A percentile compares a stretch with the other conserved stretches of the same genome.
Evolutionary conservation across 768 basidiomycete species (phyloP).

Genomic region (Pleurotus cornucopiae): DNA sequence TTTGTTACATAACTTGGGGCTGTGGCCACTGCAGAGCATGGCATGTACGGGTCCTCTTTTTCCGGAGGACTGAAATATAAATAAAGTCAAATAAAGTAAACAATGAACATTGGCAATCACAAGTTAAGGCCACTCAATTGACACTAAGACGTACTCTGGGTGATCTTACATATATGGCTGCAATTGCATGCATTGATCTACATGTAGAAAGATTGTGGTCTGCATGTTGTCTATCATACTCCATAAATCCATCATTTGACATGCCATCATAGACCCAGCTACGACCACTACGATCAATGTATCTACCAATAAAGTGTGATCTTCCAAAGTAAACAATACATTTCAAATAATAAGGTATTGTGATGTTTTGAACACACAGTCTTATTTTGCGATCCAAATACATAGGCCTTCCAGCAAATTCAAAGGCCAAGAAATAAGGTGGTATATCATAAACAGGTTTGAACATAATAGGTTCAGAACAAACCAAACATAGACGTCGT

Average conservation of each 20-base stretch:
- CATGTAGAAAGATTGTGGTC: neutral
- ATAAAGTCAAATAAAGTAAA: too few species aligned
- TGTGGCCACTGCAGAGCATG: too few species aligned
- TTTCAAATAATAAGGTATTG: neutral
- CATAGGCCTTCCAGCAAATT: neutral
- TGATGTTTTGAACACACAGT: neutral
- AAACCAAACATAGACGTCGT: neutral
- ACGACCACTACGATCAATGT: neutral
- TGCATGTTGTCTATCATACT: neutral
- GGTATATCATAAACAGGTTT: neutral
- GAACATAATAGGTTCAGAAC: neutral
- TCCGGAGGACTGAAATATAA: too few species aligned
- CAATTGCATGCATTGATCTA: neutral
- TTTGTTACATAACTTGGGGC: too few species aligned
- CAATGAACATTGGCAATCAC: too few species aligned
- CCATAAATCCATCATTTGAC: constrained; percentile 4
- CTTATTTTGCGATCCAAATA: neutral
- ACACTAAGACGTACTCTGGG: neutral
- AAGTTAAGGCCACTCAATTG: too few species aligned
- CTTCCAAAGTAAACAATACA: neutral
- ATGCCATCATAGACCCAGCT: constrained; percentile 22
- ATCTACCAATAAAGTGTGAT: neutral
- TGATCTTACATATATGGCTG: neutral
- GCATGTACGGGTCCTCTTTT: too few species aligned
- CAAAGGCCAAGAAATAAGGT: neutral